Evolutionary conservation across 2,329 filamentous ascomycete genomes (phyloP), one percentile per base, ranked within the genome.

Genomic region (Diaporthe amygdali): DNA sequence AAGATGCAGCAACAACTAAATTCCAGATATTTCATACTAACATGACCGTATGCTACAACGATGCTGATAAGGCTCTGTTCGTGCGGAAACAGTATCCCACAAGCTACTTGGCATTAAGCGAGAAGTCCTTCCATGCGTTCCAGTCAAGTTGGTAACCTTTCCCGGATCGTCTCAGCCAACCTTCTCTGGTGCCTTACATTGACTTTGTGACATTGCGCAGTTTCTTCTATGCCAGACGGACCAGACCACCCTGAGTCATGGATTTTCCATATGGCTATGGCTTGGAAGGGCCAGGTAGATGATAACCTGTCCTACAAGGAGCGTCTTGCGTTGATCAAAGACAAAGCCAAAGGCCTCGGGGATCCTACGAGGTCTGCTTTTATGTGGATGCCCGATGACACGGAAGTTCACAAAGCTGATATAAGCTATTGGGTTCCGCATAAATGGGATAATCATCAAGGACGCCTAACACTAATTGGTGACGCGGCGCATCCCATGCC

Each of bases 401-500:
- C 55, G 10, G 55, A 61, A 25, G 55, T 61, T 15, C 55, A 61
- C 37, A 61, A 61, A 44, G 55, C 55, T n/a, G 55, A 61, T 32
- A 61, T 61, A 44, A 61, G 55, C 25, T 61, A 61, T 44, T 61
- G 55, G 55, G 9, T 61, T 10, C 55, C 55, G 10, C 55, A 44
- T 15, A 37, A 22, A 44, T 61, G 55, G 55, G 22, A 61, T 10
- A 61, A 46, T 30, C 55, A 44, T 39, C 37, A 30, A 61, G 55
- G 55, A n/a, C 55, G 55, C 37, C 37, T 61, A 2, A 61, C 55
- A 15, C 25, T 61, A 17, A 61, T 61, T 30, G 55, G 55, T 8
- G 55, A 61, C 14, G 55, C 55, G 39, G 55, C 55, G 10, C 55
- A 61, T n/a, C 55, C 55, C 39, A 61, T 61, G 55, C 55, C 55